Evolutionary conservation across 225 moss, liverwort and hornwort genomes (phyloP), one percentile per base, ranked within the genome.

Genomic region (Climacium dendroides): DNA sequence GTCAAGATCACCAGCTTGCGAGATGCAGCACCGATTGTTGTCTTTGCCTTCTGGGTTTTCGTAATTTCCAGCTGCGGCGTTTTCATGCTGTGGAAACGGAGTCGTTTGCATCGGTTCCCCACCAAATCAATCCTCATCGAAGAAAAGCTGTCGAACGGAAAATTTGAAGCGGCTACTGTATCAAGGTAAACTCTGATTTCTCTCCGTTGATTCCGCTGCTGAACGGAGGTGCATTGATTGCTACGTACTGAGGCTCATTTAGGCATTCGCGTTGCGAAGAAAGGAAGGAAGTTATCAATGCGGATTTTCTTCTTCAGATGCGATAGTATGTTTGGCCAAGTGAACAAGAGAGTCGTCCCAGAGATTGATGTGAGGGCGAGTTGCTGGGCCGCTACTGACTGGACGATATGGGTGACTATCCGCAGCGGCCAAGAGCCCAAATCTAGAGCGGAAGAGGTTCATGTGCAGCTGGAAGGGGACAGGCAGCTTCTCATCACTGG

Each of bases 1-100:
- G 96, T 96, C 35, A 90, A 79, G 82, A 89, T 96, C 80, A 95
- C 92, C 39, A 94, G 93, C 80, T 71, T 95, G 92, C 85, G 91
- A 20, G 83, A 94, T 90, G 77, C 87, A 61, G 93, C 90, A 57
- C 94, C 96, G 32, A 87, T 95, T 53, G 80, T 88, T 77, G 22
- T 95, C 55, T 94, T 96, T 66, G 80, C 87, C 53, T 95, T 94
- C 86, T 96, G 96, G 96, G 69, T 45, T 67, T 22, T 88, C 74
- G 92, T 94, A 17, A 29, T 95, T 80, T 24, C 82, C 61, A 87
- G 80, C 78, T 94, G 92, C 83, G 74, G 79, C 72, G 65, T 62
- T 66, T 96, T 95, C 79, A 43, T 78, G 63, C 67, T 95, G 55
- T 93, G 90, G 90, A 95, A 92, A 88, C 81, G 91, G 88, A 69